These are phyloP conservation scores for Sarocladium oryzae DNA, from an alignment of 2,329 filamentous ascomycete genomes.

Conservation along the genomic window DNA sequence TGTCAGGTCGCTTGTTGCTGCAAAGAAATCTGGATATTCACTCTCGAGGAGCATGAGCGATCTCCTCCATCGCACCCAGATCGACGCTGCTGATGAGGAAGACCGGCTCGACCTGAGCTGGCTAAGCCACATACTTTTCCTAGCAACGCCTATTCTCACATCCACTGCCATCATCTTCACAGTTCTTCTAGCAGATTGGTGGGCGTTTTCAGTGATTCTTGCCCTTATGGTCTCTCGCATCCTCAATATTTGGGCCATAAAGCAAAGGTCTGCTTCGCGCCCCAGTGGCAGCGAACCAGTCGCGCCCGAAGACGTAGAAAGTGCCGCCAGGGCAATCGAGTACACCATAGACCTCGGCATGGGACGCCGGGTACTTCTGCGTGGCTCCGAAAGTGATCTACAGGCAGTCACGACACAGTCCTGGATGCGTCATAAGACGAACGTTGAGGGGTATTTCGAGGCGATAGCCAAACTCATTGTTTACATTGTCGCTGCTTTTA, in stretches of 20 bases:
- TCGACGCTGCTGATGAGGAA: conserved; percentile 13
- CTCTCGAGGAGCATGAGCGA: conserved; percentile 14
- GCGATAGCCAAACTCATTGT: conserved; percentile 50
- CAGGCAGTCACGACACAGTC: conserved; percentile 51
- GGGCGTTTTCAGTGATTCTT: conserved; percentile 40
- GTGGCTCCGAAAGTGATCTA: conserved; percentile 48
- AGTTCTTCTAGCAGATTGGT: conserved; percentile 44
- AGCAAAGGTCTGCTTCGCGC: conserved; percentile 32
- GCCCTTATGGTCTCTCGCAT: conserved; percentile 47
- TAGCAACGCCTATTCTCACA: conserved; percentile 41
- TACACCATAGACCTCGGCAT: conserved; percentile 47
- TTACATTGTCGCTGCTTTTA: conserved; percentile 48
- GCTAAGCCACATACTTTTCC: conserved; percentile 42
- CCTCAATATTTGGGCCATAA: conserved; percentile 51
- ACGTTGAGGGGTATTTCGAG: conserved; percentile 44
- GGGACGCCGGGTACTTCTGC: conserved; percentile 44
- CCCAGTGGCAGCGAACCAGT: background rate
- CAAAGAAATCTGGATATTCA: conserved; percentile 15
- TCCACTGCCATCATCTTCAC: conserved; percentile 35
- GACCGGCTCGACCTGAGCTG: conserved; percentile 33
- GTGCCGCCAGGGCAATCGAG: conserved; percentile 23
- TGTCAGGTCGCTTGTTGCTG: conserved; percentile 17
- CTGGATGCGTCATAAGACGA: conserved; percentile 48
- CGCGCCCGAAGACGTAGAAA: background rate
- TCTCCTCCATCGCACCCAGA: conserved; percentile 6